These are phyloP conservation scores for Melaleuca quinquenervia DNA, from an alignment of 345 rosid species.

Conservation along the genomic window DNA sequence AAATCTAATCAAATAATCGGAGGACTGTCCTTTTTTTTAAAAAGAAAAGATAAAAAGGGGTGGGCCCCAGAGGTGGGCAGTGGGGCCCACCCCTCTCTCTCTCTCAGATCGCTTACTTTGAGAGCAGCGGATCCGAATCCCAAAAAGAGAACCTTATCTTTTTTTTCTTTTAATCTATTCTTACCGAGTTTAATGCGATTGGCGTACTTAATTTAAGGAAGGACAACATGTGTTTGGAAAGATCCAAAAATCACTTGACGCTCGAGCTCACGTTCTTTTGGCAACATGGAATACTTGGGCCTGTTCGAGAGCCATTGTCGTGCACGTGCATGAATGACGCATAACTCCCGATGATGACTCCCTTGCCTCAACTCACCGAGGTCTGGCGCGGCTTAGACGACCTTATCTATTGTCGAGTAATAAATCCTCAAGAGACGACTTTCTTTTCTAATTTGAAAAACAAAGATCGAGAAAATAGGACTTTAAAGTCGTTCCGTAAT, in stretches of 20 bases:
- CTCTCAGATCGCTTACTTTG: no score
- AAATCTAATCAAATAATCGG: no score
- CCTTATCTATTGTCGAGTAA: not conserved
- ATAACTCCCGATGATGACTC: not conserved
- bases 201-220: not conserved
- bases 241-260: not conserved
- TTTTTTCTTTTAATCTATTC: no score
- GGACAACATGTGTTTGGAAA: not conserved
- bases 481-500: fast-evolving
- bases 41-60: no score
- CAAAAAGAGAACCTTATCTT: no score
- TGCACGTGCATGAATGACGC: not conserved
- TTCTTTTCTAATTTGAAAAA: not conserved
- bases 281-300: not conserved
- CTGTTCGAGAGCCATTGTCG: not conserved
- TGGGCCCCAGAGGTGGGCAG: no score
- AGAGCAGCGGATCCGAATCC: no score
- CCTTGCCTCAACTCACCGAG: not conserved
- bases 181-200: not conserved
- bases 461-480: fast-evolving
- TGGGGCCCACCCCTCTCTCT: no score
- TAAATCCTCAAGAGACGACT: not conserved
- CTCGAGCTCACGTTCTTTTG: not conserved
- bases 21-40: no score
- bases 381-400: no score